Evolutionary conservation across 441 rosid species (phyloP), one percentile per base, ranked within the genome.

Genomic region (Metrosideros polymorpha): DNA sequence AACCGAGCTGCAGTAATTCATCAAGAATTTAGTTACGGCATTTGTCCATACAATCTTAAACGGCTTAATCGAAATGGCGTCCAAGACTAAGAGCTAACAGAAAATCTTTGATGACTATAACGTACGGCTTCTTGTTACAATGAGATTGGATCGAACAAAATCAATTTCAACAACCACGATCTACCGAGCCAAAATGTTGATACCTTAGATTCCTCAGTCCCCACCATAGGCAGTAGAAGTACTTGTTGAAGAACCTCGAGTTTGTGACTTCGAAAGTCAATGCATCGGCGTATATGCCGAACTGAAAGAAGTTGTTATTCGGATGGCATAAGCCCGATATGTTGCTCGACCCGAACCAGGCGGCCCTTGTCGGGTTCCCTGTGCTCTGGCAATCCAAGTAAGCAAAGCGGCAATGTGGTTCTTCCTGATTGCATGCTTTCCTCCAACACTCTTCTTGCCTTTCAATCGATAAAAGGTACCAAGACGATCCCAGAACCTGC

Each of bases 401-500:
- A 76, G 47, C 71, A 85, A 56, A 59, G 13, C n/a, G 77, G 86
- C 93, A 92, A n/a, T 75, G 79, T 17, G 86, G 49, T n/a, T 55
- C 47, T 27, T 53, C 85, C 47, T 83, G 87, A 79, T 15, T 52
- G 66, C 93, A 89, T 3, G 87, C 86, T 85, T 85, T 89, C 84
- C 89, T 89, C 97, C 94, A 93, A 75, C 95, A 93, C 63, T 91
- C 90, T 87, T 93, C 92, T 49, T 90, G 92, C 32, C 93, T 83
- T 71, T 92, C 94, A 15, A 94, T 88, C 15, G 97, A 90, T 76
- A 94, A 84, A 47, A 92, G 93, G 89, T 90, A 94, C 95, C 94
- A 92, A 71, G 90, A 90, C 47, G 95, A 90, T 90, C 95, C 95
- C 83, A 93, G 85, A 86, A 93, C 93, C 94, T 94, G 84, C 84